Conservation (phyloP, 1,284 basidiomycete species). For the Puccinia novopanici region DNA sequence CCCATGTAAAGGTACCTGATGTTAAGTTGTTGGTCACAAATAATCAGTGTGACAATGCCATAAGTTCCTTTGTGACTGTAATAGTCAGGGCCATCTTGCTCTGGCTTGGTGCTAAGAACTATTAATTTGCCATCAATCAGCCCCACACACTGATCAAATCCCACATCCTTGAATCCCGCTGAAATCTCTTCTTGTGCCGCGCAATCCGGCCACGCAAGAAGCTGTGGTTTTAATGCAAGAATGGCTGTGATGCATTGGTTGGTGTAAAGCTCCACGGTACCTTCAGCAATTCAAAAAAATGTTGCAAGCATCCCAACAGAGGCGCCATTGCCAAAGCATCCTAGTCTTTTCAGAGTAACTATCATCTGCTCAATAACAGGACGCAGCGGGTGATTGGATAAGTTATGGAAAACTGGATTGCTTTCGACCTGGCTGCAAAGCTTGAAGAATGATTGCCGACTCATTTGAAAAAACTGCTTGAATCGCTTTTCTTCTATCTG, state of each 20-base stretch:
- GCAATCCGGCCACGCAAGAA: neutral
- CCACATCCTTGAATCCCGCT: neutral
- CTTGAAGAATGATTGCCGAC: neutral
- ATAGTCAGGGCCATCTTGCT: neutral
- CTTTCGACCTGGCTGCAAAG: neutral
- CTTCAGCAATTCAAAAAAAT: neutral
- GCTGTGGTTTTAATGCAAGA: neutral
- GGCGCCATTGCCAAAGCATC: neutral
- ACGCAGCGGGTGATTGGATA: neutral
- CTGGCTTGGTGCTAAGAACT: neutral
- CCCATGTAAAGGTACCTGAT: neutral
- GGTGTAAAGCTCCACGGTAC: neutral
- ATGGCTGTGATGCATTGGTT: neutral
- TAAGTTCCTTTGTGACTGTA: neutral
- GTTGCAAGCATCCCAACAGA: neutral
- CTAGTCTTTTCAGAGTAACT: neutral
- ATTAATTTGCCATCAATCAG: neutral
- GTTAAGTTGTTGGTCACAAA: slow-evolving; percentile 3
- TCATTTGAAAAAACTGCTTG: slow-evolving; percentile 12
- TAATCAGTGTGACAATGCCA: neutral
- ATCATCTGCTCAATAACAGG: slow-evolving; percentile 10
- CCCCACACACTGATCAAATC: neutral
- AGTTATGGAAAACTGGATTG: neutral
- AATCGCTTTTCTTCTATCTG: neutral
- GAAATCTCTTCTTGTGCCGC: neutral